phyloP scores from a whole-genome alignment of 177 flowering plant species.

The Vitis hybrid region DNA sequence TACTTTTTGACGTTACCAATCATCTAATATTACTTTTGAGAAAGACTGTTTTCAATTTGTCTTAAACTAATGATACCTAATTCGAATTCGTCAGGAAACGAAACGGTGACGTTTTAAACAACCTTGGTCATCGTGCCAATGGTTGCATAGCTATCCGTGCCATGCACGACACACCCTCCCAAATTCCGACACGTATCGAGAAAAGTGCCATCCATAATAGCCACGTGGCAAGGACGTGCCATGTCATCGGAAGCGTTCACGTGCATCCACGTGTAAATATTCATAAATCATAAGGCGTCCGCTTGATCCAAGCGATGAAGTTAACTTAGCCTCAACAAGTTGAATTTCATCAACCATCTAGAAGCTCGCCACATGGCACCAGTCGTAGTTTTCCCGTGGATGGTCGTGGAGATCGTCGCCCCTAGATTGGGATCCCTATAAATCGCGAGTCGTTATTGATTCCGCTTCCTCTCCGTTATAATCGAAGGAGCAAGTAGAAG shows the following conservation, averaged over 20 bases:
- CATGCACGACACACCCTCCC: slow-evolving; percentile 4
- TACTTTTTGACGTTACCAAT: too few species aligned
- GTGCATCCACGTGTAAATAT: background rate
- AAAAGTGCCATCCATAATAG: background rate
- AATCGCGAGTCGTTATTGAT: slow-evolving; percentile 11
- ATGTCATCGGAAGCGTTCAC: background rate
- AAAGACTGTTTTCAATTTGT: too few species aligned
- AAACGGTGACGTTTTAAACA: background rate
- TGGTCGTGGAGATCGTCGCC: background rate
- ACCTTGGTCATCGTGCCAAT: slow-evolving; percentile 6
- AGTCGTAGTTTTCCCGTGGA: slow-evolving; percentile 6
- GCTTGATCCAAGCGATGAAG: background rate
- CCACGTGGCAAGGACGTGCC: background rate
- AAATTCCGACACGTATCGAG: slow-evolving; percentile 8
- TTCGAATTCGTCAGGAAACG: background rate
- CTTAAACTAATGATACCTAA: too few species aligned
- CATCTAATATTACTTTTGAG: too few species aligned
- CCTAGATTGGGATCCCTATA: slow-evolving; percentile 5
- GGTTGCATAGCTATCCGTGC: slow-evolving; percentile 14
- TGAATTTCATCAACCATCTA: background rate
- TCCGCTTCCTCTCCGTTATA: background rate
- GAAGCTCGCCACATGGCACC: slow-evolving; percentile 5
- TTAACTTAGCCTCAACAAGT: background rate
- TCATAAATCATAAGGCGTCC: background rate
- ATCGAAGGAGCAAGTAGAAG: background rate